Conservation (phyloP, 2,329 filamentous ascomycete genomes). For the Aspergillus sp. region DNA sequence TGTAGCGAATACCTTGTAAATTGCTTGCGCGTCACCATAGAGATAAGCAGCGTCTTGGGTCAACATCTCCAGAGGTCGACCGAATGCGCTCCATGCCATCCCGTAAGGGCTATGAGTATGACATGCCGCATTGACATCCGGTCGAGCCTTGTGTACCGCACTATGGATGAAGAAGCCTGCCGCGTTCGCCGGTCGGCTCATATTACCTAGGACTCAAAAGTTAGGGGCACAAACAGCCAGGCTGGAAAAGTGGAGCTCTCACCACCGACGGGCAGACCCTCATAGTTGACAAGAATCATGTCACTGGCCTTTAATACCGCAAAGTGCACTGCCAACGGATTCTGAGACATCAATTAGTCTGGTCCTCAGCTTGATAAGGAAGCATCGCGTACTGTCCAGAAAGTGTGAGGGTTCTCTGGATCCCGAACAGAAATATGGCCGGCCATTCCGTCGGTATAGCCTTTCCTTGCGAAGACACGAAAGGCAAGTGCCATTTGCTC, state of each 20-base stretch:
- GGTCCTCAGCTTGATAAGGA: too few species aligned
- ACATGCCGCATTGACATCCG: conserved; percentile 47
- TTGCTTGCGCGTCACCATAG: conserved; percentile 47
- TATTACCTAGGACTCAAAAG: conserved; percentile 27
- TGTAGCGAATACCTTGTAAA: conserved; percentile 7
- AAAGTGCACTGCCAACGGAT: conserved; percentile 44
- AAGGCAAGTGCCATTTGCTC: conserved; percentile 48
- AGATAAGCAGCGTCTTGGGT: conserved; percentile 59
- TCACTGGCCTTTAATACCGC: conserved; percentile 43
- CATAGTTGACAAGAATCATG: conserved; percentile 45
- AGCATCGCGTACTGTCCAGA: conserved; percentile 26
- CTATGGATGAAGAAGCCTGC: conserved; percentile 51
- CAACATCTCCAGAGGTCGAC: conserved; percentile 43
- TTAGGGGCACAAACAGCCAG: too few species aligned
- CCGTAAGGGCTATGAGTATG: conserved; percentile 50
- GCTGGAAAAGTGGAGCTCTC: too few species aligned
- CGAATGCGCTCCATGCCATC: conserved; percentile 45
- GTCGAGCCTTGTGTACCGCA: conserved; percentile 55
- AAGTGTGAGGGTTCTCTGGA: conserved; percentile 31
- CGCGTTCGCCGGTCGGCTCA: conserved; percentile 40
- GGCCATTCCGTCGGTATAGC: conserved; percentile 21
- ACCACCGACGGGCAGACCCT: conserved; percentile 42
- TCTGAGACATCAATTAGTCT: too few species aligned
- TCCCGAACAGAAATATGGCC: conserved; percentile 49
- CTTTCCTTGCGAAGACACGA: conserved; percentile 17